A percentile compares a stretch with the other conserved stretches of the same genome.
phyloP scores from a whole-genome alignment of 2,329 filamentous ascomycete genomes.

The Sporothrix variecibatus region DNA sequence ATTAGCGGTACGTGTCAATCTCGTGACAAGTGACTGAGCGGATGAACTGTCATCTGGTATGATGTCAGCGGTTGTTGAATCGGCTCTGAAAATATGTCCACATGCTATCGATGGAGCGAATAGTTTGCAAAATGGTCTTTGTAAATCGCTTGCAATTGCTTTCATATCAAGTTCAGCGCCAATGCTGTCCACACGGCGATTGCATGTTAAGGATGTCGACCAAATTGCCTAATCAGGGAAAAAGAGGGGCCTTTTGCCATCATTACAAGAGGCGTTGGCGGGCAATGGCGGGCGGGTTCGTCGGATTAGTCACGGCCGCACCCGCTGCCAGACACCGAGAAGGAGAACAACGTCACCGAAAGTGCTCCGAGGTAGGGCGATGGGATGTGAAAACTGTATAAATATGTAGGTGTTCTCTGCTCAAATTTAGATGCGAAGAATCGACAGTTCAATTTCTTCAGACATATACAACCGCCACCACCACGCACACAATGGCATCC shows the following conservation, averaged over 20 bases:
- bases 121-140: too few species aligned
- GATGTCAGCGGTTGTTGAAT: not conserved
- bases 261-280: not conserved
- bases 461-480: not conserved
- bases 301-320: slow-evolving; percentile 4
- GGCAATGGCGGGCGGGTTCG: not conserved
- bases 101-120: not conserved
- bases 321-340: not conserved
- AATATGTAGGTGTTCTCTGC: not conserved
- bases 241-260: not conserved
- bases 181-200: not conserved
- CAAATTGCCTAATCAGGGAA: not conserved
- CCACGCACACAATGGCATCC: slow-evolving; percentile 11
- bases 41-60: not conserved
- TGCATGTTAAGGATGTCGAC: slow-evolving; percentile 7
- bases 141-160: too few species aligned
- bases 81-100: too few species aligned
- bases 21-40: not conserved
- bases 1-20: not conserved
- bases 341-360: not conserved
- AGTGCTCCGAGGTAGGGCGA: too few species aligned
- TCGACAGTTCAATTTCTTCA: not conserved
- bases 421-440: not conserved
- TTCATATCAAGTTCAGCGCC: not conserved
- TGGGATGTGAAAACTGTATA: not conserved